These are phyloP conservation scores for Alloascoidea hylecoeti DNA, from an alignment of 805 yeast species.

Conservation along the genomic window DNA sequence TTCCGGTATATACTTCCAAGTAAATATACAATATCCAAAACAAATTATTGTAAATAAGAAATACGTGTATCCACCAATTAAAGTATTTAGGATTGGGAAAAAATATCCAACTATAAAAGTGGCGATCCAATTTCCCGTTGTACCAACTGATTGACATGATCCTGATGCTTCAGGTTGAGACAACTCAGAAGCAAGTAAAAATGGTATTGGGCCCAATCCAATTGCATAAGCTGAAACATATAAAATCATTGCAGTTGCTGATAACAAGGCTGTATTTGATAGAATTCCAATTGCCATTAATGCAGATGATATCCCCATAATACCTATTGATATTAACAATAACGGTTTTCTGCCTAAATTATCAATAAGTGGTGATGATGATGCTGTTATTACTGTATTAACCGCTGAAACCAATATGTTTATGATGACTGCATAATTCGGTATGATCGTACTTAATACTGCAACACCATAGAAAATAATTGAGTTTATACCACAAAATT, in stretches of 20 bases:
- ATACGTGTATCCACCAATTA: constrained; percentile 70
- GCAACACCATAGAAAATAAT: constrained; percentile 90
- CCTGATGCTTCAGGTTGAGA: constrained; percentile 71
- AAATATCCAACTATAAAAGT: constrained; percentile 70
- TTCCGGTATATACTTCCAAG: constrained; percentile 47
- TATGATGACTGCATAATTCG: constrained; percentile 53
- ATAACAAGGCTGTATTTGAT: constrained; percentile 25
- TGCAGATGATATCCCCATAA: constrained; percentile 56
- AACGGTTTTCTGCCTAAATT: constrained; percentile 61
- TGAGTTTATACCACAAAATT: constrained; percentile 85
- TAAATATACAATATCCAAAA: constrained; percentile 30
- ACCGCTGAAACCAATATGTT: constrained; percentile 66
- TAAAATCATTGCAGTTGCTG: constrained; percentile 50
- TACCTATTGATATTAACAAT: constrained; percentile 44
- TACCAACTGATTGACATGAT: constrained; percentile 87
- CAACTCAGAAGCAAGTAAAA: constrained; percentile 77
- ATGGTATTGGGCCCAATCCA: constrained; percentile 95
- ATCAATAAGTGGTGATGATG: constrained; percentile 68
- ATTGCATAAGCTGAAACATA: constrained; percentile 81
- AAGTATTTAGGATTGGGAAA: constrained; percentile 59
- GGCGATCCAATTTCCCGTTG: constrained; percentile 81
- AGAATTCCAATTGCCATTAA: constrained; percentile 57
- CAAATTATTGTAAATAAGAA: constrained; percentile 53
- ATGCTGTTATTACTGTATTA: constrained; percentile 61
- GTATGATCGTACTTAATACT: constrained; percentile 58